phyloP scores from a whole-genome alignment of 148 eudicot genomes.

The Talinum fruticosum region DNA sequence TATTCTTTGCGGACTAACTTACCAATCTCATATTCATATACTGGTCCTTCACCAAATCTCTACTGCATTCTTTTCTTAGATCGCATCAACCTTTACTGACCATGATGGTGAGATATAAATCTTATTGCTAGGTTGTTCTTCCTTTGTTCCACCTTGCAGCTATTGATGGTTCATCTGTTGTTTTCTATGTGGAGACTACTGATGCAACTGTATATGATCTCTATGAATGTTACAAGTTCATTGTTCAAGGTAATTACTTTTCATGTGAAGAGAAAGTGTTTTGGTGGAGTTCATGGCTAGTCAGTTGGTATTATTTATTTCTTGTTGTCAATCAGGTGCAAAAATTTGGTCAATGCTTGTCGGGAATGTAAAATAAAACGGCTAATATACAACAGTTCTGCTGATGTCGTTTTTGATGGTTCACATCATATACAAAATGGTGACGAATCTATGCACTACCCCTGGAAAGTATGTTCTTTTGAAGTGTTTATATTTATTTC shows the following conservation, averaged over 20 bases:
- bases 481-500: background rate
- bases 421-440: constrained; percentile 52
- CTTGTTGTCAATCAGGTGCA: constrained; percentile 46
- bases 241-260: constrained; percentile 69
- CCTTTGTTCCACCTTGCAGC: constrained; percentile 45
- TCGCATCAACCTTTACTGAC: background rate
- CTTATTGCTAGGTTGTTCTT: background rate
- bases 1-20: background rate
- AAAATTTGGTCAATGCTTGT: constrained; percentile 84
- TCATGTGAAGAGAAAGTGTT: background rate
- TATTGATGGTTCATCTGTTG: constrained; percentile 69
- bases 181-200: constrained; percentile 49
- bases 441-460: constrained; percentile 69
- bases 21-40: too few relatives aligned
- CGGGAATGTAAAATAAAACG: constrained; percentile 69
- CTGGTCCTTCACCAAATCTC: background rate
- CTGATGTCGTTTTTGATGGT: constrained; percentile 74
- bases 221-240: constrained; percentile 52
- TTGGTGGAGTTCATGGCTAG: background rate
- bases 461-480: constrained; percentile 54
- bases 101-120: constrained; percentile 5
- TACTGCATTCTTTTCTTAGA: background rate
- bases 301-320: background rate
- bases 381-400: constrained; percentile 74
- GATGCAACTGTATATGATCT: constrained; percentile 35